Conservation (phyloP, 257 asterid species). For the Primulina tabacum region DNA sequence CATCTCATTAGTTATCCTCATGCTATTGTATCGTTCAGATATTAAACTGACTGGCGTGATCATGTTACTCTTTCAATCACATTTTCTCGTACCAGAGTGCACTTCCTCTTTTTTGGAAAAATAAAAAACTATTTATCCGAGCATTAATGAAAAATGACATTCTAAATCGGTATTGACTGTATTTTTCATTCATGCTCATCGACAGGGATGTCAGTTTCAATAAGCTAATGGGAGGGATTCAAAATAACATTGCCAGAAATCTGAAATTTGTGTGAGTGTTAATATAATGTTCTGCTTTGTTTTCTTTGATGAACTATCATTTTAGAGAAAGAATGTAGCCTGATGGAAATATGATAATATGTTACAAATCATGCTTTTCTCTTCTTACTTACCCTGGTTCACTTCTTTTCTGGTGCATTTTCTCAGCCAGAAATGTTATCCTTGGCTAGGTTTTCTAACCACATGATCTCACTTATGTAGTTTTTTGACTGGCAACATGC, state of each 20-base stretch:
- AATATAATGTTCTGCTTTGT: constrained; percentile 19
- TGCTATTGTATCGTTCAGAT: background rate
- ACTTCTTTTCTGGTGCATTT: constrained; percentile 1
- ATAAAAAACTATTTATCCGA: background rate
- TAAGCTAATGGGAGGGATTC: constrained; percentile 57
- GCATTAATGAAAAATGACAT: background rate
- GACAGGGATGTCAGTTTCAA: constrained; percentile 87
- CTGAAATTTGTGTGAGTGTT: constrained; percentile 64
- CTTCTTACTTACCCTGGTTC: background rate
- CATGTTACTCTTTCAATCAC: background rate
- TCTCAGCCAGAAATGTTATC: constrained; percentile 11
- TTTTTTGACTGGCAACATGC: constrained; percentile 56
- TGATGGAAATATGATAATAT: background rate
- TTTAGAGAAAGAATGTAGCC: background rate
- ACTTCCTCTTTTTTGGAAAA: background rate
- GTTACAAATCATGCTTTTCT: background rate
- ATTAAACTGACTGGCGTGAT: background rate
- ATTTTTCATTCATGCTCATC: constrained; percentile 21
- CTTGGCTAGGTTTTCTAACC: constrained; percentile 4
- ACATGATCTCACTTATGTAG: constrained; percentile 33
- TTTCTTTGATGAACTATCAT: constrained; percentile 2
- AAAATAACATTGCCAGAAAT: constrained; percentile 49
- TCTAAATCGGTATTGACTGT: constrained; percentile 12
- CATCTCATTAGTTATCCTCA: background rate
- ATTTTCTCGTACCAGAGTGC: background rate